phyloP scores from a whole-genome alignment of 805 yeast species.

The Alloascoidea africana region DNA sequence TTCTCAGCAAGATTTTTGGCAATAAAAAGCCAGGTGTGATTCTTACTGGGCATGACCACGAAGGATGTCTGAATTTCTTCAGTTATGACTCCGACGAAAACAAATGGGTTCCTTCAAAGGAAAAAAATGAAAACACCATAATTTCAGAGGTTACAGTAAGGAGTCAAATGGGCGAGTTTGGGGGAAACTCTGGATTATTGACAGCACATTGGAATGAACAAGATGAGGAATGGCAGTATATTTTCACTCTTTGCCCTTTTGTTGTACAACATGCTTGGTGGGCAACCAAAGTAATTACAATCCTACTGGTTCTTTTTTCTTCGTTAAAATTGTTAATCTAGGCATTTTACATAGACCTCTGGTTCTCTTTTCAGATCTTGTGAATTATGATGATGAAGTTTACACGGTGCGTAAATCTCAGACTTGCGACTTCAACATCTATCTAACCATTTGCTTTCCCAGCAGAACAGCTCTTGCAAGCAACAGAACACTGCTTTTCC shows the following conservation, averaged over 20 bases:
- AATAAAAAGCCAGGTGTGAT: slow-evolving; percentile 57
- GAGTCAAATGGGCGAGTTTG: slow-evolving; percentile 93
- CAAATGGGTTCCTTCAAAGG: not conserved
- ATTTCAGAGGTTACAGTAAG: slow-evolving; percentile 74
- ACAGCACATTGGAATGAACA: slow-evolving; percentile 62
- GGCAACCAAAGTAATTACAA: slow-evolving; percentile 50
- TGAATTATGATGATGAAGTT: too few species aligned
- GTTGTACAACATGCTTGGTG: slow-evolving; percentile 91
- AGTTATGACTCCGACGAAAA: slow-evolving; percentile 19
- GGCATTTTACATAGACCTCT: too few species aligned
- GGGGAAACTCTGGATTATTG: slow-evolving; percentile 77
- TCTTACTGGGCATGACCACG: slow-evolving; percentile 92
- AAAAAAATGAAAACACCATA: slow-evolving; percentile 11
- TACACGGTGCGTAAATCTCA: too few species aligned
- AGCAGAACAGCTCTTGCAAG: too few species aligned
- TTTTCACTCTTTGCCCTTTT: slow-evolving; percentile 63
- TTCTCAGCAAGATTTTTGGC: slow-evolving; percentile 59
- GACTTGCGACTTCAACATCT: too few species aligned
- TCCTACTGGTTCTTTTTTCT: slow-evolving; percentile 22
- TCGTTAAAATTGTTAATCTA: not conserved
- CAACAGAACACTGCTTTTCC: too few species aligned
- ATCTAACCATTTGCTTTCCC: too few species aligned
- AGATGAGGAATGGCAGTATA: slow-evolving; percentile 12
- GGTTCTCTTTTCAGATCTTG: too few species aligned
- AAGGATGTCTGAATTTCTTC: slow-evolving; percentile 72